These are phyloP conservation scores for Mrakia gelida DNA, from an alignment of 768 basidiomycete species.

Conservation along the genomic window DNA sequence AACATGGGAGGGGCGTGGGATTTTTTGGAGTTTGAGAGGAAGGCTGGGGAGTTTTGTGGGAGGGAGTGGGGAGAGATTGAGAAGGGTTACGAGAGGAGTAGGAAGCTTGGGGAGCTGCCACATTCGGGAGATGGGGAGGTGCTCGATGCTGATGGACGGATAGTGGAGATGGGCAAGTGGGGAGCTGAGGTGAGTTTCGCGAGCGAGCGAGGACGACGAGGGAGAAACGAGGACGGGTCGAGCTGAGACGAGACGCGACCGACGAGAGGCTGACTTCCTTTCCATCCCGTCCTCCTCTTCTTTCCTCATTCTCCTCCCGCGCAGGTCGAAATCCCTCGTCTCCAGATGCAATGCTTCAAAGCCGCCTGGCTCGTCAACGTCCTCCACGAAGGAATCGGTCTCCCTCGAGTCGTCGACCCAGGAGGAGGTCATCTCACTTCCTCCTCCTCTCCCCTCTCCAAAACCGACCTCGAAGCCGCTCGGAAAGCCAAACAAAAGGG, in stretches of 20 bases:
- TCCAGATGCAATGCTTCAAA: conserved; percentile 99
- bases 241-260: too few relatives aligned
- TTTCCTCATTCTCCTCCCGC: background rate
- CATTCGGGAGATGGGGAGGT: conserved; percentile 50
- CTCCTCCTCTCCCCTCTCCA: conserved; percentile 26
- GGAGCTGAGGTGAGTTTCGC: conserved; percentile 50
- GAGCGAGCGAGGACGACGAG: background rate
- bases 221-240: background rate
- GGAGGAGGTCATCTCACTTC: background rate
- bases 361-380: conserved; percentile 97
- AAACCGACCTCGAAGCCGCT: conserved; percentile 59
- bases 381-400: conserved; percentile 88
- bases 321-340: conserved; percentile 70
- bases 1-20: conserved; percentile 92
- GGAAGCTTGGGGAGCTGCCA: conserved; percentile 49
- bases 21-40: conserved; percentile 91
- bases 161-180: conserved; percentile 34
- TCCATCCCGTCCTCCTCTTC: background rate
- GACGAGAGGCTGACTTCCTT: too few relatives aligned
- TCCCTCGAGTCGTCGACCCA: conserved; percentile 79
- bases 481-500: conserved; percentile 76
- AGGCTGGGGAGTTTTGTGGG: conserved; percentile 78
- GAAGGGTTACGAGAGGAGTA: conserved; percentile 38
- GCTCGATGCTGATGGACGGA: conserved; percentile 24
- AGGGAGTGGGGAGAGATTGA: conserved; percentile 74